These are phyloP conservation scores for Rusavskia elegans DNA, from an alignment of 495 filamentous ascomycete species.

Conservation along the genomic window DNA sequence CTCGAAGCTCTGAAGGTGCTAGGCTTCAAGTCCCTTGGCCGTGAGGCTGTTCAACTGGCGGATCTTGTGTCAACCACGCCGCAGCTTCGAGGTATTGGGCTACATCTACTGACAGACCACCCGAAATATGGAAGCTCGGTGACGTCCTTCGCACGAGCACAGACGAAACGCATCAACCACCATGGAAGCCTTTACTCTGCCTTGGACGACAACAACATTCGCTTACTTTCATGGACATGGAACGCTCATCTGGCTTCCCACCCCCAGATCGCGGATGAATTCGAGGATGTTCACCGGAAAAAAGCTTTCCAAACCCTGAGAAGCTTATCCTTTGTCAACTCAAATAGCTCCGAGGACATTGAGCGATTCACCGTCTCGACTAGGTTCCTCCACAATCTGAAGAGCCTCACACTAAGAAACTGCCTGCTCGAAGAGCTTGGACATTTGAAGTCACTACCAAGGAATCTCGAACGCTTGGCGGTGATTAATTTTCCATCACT, in stretches of 20 bases:
- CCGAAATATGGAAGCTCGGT: conserved; percentile 1
- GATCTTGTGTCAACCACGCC: conserved; percentile 27
- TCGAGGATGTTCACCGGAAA: conserved; percentile 38
- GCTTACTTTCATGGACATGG: conserved; percentile 63
- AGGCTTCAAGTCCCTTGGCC: conserved; percentile 25
- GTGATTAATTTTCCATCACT: conserved; percentile 62
- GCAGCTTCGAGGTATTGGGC: conserved; percentile 20
- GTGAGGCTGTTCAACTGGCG: conserved; percentile 31
- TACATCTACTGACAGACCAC: conserved; percentile 5
- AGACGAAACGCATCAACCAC: conserved; percentile 46
- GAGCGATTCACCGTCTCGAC: conserved; percentile 38
- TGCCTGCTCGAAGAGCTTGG: conserved; percentile 45
- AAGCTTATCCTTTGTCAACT: conserved; percentile 49
- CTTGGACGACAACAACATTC: conserved; percentile 27
- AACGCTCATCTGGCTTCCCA: conserved; percentile 38
- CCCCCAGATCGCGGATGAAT: conserved; percentile 23
- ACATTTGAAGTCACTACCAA: conserved; percentile 46
- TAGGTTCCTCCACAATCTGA: conserved; percentile 39
- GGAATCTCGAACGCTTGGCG: conserved; percentile 43
- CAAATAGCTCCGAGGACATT: conserved; percentile 9
- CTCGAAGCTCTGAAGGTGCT: conserved; percentile 41
- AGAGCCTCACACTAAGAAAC: conserved; percentile 48
- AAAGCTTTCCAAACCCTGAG: conserved; percentile 41
- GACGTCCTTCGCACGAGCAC: neutral
- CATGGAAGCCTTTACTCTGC: conserved; percentile 35